These are phyloP conservation scores for Alopecurus myosuroides DNA, from an alignment of 176 grass and related monocot genomes.

Conservation along the genomic window DNA sequence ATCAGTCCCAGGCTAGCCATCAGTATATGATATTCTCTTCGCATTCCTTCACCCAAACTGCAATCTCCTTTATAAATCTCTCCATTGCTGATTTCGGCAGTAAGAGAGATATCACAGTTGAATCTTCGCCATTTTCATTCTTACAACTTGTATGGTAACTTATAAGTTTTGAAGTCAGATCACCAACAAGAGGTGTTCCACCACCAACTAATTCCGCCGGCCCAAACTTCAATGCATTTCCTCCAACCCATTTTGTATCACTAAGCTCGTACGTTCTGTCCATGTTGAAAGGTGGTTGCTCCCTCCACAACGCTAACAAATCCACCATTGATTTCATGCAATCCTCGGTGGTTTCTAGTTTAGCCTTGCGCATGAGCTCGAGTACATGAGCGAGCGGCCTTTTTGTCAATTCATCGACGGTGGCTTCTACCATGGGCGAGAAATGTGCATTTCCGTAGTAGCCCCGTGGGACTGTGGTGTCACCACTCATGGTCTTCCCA, in stretches of 20 bases:
- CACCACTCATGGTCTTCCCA: too few species aligned
- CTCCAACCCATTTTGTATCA: background rate
- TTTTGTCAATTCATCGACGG: background rate
- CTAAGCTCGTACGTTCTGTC: background rate
- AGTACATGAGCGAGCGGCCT: background rate
- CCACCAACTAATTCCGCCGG: background rate
- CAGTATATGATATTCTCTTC: background rate
- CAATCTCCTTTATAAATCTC: background rate
- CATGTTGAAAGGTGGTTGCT: background rate
- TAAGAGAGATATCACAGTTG: background rate
- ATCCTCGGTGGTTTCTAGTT: background rate
- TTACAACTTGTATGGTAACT: background rate
- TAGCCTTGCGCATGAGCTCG: background rate
- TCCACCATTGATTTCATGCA: background rate
- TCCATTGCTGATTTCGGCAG: background rate
- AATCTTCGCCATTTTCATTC: background rate
- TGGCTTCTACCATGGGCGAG: background rate
- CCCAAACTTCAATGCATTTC: background rate
- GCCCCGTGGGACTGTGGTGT: background rate
- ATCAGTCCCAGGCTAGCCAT: background rate
- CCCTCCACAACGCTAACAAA: background rate
- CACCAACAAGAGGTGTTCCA: background rate
- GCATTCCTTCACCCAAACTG: background rate
- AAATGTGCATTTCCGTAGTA: background rate
- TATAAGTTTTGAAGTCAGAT: background rate